Conservation (phyloP, 805 yeast species). For the Tanozyma kutaoensis region DNA sequence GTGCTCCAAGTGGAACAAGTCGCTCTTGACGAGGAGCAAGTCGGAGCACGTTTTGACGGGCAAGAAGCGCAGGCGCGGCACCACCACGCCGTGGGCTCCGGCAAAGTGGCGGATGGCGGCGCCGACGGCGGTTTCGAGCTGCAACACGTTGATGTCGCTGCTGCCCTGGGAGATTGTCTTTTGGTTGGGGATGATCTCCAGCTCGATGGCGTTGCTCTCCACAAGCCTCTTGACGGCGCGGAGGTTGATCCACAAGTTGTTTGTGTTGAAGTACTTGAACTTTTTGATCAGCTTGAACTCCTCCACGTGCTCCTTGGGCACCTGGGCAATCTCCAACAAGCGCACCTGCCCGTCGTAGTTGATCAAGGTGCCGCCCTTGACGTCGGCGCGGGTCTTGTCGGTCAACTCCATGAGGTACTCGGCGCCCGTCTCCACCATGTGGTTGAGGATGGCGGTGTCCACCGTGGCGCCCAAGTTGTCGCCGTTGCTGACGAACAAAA, state of each 20-base stretch:
- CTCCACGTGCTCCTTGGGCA: constrained; percentile 95
- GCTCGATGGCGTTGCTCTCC: constrained; percentile 65
- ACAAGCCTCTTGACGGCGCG: constrained; percentile 89
- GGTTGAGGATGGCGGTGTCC: constrained; percentile 77
- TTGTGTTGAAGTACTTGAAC: constrained; percentile 96
- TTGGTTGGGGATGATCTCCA: constrained; percentile 92
- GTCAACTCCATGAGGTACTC: constrained; percentile 98
- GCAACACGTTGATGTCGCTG: constrained; percentile 73
- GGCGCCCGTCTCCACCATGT: constrained; percentile 82
- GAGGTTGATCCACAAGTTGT: constrained; percentile 94
- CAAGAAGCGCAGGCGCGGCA: constrained; percentile 93
- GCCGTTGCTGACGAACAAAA: constrained; percentile 92
- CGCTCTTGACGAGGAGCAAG: constrained; percentile 86
- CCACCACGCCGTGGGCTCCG: constrained; percentile 95
- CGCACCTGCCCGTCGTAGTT: constrained; percentile 92
- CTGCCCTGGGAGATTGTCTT: constrained; percentile 73
- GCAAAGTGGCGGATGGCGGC: constrained; percentile 95
- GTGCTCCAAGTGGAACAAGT: constrained; percentile 79
- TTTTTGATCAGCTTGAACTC: constrained; percentile 96
- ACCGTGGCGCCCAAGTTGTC: constrained; percentile 98
- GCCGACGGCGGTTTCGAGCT: constrained; percentile 97
- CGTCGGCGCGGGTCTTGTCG: constrained; percentile 98
- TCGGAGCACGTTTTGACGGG: constrained; percentile 98
- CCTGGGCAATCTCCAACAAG: constrained; percentile 94
- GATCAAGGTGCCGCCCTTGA: constrained; percentile 97